Evolutionary conservation across 1,139 yeast genomes (phyloP).

Genomic region (Debaryomyces coudertii): DNA sequence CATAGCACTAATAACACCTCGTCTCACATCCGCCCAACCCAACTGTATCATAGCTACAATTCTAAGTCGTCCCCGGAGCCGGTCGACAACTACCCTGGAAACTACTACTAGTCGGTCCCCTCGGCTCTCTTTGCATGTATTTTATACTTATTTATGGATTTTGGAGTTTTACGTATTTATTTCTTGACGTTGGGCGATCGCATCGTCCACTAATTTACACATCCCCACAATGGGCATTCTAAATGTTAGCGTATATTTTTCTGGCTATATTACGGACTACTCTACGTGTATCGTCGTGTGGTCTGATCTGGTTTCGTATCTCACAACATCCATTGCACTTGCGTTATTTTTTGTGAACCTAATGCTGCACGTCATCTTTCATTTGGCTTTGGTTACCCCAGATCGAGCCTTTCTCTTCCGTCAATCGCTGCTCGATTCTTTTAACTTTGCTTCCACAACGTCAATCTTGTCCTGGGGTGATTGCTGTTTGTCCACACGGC

Average conservation of each 20-base stretch:
- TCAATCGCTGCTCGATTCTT: constrained; percentile 13
- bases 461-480: constrained; percentile 68
- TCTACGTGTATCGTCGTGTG: no score
- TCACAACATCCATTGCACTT: background rate
- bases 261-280: no score
- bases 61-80: constrained; percentile 7
- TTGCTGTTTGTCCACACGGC: constrained; percentile 71
- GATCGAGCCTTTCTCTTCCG: no score
- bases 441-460: constrained; percentile 58
- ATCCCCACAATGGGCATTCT: background rate
- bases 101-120: background rate
- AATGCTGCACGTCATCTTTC: background rate
- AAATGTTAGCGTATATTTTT: background rate
- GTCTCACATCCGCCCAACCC: background rate
- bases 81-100: constrained; percentile 5
- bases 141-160: constrained; percentile 6
- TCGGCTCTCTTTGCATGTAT: constrained; percentile 1
- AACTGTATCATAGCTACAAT: constrained; percentile 6
- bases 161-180: background rate
- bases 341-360: background rate
- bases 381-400: no score
- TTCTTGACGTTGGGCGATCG: constrained; percentile 2
- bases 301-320: no score
- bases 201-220: background rate
- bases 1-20: background rate